These are phyloP conservation scores for Colletotrichum sp. DNA, from an alignment of 2,329 filamentous ascomycete species.

Conservation along the genomic window DNA sequence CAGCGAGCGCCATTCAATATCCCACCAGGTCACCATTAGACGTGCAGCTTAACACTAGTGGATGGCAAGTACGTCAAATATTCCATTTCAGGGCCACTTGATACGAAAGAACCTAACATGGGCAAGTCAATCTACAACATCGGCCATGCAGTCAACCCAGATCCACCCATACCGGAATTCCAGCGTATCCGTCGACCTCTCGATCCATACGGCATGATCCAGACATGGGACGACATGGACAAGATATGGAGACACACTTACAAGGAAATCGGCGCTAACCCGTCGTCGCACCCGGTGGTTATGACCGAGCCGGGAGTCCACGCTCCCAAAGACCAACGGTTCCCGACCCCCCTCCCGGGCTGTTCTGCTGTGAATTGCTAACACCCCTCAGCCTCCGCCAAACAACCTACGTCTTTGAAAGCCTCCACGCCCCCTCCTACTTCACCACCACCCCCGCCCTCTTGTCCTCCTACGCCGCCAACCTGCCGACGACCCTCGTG, in stretches of 20 bases:
- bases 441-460: not conserved
- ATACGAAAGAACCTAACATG: not conserved
- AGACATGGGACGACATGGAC: not conserved
- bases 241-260: not conserved
- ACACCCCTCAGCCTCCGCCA: not conserved
- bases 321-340: not conserved
- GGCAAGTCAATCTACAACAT: not conserved
- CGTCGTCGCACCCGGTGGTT: not conserved
- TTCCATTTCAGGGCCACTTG: rapidly evolving
- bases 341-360: not conserved
- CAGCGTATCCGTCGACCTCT: not conserved
- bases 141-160: not conserved
- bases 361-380: not conserved
- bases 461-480: not conserved
- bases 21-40: not conserved
- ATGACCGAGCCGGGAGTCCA: not conserved
- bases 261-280: not conserved
- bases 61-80: not conserved
- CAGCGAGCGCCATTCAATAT: not conserved
- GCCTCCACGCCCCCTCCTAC: not conserved
- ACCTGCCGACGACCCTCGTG: slow-evolving; percentile 1
- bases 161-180: not conserved
- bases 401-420: not conserved
- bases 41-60: not conserved
- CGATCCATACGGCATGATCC: not conserved